Evolutionary conservation across 345 rosid species (phyloP).

Genomic region (Citrus australasica): DNA sequence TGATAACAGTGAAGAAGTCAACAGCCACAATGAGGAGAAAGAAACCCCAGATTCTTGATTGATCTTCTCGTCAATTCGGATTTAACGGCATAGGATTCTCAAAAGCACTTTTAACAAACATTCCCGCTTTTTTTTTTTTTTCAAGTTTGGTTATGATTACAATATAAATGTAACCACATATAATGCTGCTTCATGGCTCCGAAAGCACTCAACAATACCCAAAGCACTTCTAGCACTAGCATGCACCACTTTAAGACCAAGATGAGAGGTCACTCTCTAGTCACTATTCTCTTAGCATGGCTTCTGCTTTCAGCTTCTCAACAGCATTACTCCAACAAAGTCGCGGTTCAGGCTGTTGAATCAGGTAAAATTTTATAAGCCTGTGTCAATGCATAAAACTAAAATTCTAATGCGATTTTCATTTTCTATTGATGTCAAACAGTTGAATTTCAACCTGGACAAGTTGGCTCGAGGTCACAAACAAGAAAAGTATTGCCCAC

Average conservation of each 20-base stretch:
- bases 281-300: slow-evolving; percentile 30
- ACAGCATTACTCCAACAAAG: slow-evolving; percentile 12
- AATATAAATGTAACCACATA: slow-evolving; percentile 10
- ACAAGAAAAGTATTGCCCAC: slow-evolving; percentile 20
- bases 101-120: slow-evolving; percentile 30
- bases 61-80: slow-evolving; percentile 15
- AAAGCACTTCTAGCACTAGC: slow-evolving; percentile 21
- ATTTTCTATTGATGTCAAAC: slow-evolving; percentile 4
- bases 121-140: slow-evolving; percentile 16
- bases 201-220: slow-evolving; percentile 1
- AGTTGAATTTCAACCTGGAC: slow-evolving; percentile 34
- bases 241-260: slow-evolving; percentile 16
- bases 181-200: slow-evolving; percentile 20
- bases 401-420: neutral
- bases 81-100: slow-evolving; percentile 46
- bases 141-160: slow-evolving; percentile 43
- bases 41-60: slow-evolving; percentile 23
- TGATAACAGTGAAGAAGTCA: slow-evolving; percentile 47
- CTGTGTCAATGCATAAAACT: neutral
- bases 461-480: slow-evolving; percentile 15
- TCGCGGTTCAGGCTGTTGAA: slow-evolving; percentile 37
- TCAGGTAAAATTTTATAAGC: slow-evolving; percentile 29
- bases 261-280: slow-evolving; percentile 34
- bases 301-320: slow-evolving; percentile 34
- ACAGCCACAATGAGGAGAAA: slow-evolving; percentile 36